Percentiles rank a stretch among this genome's conserved stretches.
phyloP scores from a whole-genome alignment of 345 rosid genomes.

The thale cress (Arabidopsis thaliana) region DNA sequence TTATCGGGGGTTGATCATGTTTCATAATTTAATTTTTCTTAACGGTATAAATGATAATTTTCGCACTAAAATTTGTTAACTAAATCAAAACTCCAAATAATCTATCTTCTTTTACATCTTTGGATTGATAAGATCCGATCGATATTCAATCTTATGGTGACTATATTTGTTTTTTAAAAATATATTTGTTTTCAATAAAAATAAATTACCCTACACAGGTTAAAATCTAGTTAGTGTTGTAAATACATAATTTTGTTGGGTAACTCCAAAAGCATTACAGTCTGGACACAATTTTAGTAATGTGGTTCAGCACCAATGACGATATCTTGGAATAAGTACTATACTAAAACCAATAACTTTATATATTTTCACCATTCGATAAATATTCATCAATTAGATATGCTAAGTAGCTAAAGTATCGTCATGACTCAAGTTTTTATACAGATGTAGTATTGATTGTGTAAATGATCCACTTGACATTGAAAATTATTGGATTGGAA shows the following conservation, averaged over 20 bases:
- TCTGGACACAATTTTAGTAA: constrained; percentile 20
- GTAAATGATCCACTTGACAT: constrained; percentile 21
- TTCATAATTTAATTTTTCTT: not conserved
- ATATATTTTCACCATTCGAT: constrained; percentile 32
- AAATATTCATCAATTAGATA: not conserved
- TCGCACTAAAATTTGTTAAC: not conserved
- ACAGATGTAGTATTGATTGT: not conserved
- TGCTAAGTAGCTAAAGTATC: not conserved
- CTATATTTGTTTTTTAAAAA: no score
- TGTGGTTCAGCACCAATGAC: constrained; percentile 35
- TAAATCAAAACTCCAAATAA: no score
- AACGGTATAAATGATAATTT: not conserved
- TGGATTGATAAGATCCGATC: no score
- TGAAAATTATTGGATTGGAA: not conserved
- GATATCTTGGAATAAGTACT: constrained; percentile 33
- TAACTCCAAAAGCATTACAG: constrained; percentile 13
- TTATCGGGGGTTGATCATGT: not conserved
- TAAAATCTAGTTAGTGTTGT: no score
- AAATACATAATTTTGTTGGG: constrained; percentile 12
- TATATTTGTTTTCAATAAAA: no score
- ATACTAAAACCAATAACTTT: constrained; percentile 33
- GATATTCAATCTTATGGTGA: no score
- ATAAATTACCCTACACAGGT: no score
- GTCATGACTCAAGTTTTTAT: constrained; percentile 17
- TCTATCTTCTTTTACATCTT: no score